Evolutionary conservation across 257 asterid genomes (phyloP).

Genomic region (Ilex aquifolium): DNA sequence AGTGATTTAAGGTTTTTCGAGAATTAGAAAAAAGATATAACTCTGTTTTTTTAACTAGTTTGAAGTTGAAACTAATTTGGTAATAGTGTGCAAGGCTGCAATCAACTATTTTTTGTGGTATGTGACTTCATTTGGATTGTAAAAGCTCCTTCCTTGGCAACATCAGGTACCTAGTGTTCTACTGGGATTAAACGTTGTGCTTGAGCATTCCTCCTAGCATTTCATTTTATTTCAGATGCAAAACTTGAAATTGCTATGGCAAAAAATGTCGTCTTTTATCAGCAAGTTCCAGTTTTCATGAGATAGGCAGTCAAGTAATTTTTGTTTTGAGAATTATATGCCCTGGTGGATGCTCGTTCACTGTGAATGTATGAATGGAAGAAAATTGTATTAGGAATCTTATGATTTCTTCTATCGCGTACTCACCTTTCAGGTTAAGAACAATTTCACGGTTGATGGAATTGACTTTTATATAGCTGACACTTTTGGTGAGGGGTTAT

Average conservation of each 20-base stretch:
- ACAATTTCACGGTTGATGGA: conserved; percentile 67
- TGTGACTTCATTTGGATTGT: background rate
- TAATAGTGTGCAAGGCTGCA: background rate
- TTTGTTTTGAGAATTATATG: background rate
- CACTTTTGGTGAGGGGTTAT: conserved; percentile 72
- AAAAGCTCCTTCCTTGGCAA: background rate
- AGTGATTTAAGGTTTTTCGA: no score
- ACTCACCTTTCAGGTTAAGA: conserved; percentile 47
- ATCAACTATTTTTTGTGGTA: background rate
- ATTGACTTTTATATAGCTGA: conserved; percentile 73
- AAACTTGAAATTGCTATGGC: background rate
- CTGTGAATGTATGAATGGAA: background rate
- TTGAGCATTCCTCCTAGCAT: background rate
- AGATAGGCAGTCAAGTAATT: no score
- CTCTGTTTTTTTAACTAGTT: no score
- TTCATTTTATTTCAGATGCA: background rate
- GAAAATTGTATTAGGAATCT: background rate
- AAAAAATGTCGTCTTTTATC: background rate
- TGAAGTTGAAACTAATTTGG: no score
- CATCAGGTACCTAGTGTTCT: background rate
- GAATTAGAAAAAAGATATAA: no score
- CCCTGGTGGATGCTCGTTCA: background rate
- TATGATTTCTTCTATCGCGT: conserved; percentile 5
- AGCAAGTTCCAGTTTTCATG: background rate
- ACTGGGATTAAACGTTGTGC: background rate